Conservation (phyloP, 2,329 filamentous ascomycete genomes). For the Colletotrichum liriopes region DNA sequence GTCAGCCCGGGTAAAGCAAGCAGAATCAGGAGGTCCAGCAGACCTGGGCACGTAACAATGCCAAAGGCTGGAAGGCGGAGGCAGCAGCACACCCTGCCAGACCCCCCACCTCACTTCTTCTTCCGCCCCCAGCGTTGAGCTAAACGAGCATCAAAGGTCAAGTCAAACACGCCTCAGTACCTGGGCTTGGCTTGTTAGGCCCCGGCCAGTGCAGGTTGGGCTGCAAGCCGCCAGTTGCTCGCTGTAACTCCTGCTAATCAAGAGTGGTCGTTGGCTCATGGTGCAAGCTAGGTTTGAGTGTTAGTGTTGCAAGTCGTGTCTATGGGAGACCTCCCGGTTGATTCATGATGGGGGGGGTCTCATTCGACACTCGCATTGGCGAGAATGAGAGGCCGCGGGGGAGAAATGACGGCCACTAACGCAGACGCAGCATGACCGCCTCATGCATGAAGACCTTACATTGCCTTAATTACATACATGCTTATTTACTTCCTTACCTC, state of each 20-base stretch:
- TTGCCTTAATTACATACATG: conserved; percentile 7
- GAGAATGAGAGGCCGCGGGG: conserved; percentile 4
- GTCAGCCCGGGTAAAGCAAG: background rate
- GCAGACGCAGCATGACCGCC: conserved; percentile 17
- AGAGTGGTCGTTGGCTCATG: conserved; percentile 32
- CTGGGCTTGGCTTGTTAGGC: conserved; percentile 9
- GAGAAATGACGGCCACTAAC: conserved; percentile 20
- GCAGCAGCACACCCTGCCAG: conserved; percentile 16
- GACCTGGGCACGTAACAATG: background rate
- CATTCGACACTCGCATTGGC: conserved; percentile 13
- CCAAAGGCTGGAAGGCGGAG: background rate
- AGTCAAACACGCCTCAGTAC: background rate
- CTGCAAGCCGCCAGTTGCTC: conserved; percentile 51
- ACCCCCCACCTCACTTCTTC: background rate
- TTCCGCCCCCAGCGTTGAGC: background rate
- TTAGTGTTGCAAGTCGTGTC: conserved; percentile 23
- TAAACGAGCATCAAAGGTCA: background rate
- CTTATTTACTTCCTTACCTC: background rate
- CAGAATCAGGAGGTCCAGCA: background rate
- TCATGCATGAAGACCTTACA: conserved; percentile 36
- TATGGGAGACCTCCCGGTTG: conserved; percentile 8
- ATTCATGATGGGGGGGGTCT: conserved; percentile 5
- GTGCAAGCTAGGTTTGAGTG: conserved; percentile 6
- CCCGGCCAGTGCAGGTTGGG: conserved; percentile 45
- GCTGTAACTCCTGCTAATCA: conserved; percentile 47